A percentile compares a stretch with the other conserved stretches of the same genome.
Evolutionary conservation across 768 basidiomycete genomes (phyloP).

Genomic region (Tulasnella sp.): DNA sequence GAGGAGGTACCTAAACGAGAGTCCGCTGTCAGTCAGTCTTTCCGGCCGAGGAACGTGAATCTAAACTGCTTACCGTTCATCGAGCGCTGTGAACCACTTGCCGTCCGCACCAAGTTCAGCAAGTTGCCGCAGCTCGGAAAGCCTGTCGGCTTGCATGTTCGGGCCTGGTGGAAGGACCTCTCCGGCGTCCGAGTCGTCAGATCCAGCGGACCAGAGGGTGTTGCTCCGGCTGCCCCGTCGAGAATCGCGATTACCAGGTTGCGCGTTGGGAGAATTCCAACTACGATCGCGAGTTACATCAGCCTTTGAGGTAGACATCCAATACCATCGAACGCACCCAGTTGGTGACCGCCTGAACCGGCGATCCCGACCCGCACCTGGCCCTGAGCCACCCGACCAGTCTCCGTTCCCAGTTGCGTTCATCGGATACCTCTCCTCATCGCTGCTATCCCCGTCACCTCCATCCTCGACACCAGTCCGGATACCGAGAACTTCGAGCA

Average conservation of each 20-base stretch:
- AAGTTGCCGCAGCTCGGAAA: slow-evolving; percentile 28
- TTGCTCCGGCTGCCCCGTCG: not conserved
- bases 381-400: not conserved
- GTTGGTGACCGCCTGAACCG: slow-evolving; percentile 3
- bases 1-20: slow-evolving; percentile 61
- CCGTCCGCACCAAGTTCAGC: slow-evolving; percentile 63
- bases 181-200: slow-evolving; percentile 22
- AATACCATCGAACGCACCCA: not conserved
- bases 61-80: too few species aligned
- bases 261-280: slow-evolving; percentile 13
- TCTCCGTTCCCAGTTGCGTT: not conserved
- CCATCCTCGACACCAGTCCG: slow-evolving; percentile 95
- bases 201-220: not conserved
- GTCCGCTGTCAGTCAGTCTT: not conserved
- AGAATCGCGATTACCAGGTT: not conserved
- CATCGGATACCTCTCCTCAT: slow-evolving; percentile 43
- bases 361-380: not conserved
- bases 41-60: too few species aligned
- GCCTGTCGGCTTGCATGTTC: slow-evolving; percentile 13
- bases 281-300: not conserved
- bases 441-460: slow-evolving; percentile 58
- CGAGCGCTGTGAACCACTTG: slow-evolving; percentile 94
- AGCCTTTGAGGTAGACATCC: not conserved
- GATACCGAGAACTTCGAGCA: slow-evolving; percentile 97
- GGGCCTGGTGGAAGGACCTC: slow-evolving; percentile 25